Evolutionary conservation across 1,284 basidiomycete species (phyloP).

Genomic region (Boletus calvinii): DNA sequence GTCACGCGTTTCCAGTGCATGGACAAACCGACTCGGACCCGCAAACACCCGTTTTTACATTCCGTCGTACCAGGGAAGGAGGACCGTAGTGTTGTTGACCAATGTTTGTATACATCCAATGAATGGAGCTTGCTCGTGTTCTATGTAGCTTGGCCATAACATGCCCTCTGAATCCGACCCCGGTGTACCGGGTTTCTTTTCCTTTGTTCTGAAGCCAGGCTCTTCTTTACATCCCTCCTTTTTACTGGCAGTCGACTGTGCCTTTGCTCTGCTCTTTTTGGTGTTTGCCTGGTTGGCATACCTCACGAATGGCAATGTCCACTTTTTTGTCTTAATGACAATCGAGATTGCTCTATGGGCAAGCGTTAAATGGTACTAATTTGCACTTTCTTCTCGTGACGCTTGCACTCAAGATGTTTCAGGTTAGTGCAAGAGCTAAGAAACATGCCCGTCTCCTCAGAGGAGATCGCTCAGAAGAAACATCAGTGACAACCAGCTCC

Average conservation of each 20-base stretch:
- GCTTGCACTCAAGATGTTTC: slow-evolving; percentile 13
- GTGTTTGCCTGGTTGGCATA: slow-evolving; percentile 57
- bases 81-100: slow-evolving; percentile 16
- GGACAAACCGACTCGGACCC: slow-evolving; percentile 2
- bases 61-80: slow-evolving; percentile 5
- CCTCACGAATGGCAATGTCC: slow-evolving; percentile 58
- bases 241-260: slow-evolving; percentile 59
- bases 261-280: slow-evolving; percentile 54
- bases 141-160: background rate
- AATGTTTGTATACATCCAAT: slow-evolving; percentile 18
- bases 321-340: slow-evolving; percentile 59
- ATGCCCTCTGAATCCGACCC: slow-evolving; percentile 25
- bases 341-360: slow-evolving; percentile 70
- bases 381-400: background rate
- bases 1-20: slow-evolving; percentile 11
- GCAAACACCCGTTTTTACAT: slow-evolving; percentile 5
- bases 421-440: slow-evolving; percentile 58
- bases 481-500: slow-evolving; percentile 24
- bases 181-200: slow-evolving; percentile 37
- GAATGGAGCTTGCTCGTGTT: background rate
- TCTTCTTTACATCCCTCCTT: slow-evolving; percentile 72
- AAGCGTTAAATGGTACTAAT: slow-evolving; percentile 75
- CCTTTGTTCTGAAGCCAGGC: slow-evolving; percentile 63
- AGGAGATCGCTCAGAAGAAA: slow-evolving; percentile 26
- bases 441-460: slow-evolving; percentile 27